Conservation (phyloP, 306 rosid genomes). For the Echinosophora koreensis region DNA sequence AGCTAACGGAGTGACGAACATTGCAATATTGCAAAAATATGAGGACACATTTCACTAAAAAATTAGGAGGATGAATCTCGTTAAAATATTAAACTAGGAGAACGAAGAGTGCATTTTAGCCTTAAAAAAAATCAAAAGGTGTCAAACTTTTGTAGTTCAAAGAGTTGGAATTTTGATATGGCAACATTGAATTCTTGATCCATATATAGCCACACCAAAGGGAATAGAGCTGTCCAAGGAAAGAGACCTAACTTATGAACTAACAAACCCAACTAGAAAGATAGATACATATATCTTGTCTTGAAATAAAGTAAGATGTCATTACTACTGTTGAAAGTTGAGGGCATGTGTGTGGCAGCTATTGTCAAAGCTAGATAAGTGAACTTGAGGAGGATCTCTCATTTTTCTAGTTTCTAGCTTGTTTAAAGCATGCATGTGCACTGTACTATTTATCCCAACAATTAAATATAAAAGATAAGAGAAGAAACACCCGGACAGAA, state of each 20-base stretch:
- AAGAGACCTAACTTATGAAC: slow-evolving; percentile 23
- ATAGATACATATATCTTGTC: background rate
- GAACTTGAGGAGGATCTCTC: slow-evolving; percentile 50
- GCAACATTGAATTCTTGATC: slow-evolving; percentile 29
- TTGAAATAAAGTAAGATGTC: slow-evolving; percentile 42
- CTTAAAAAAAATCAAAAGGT: no score
- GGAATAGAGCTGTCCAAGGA: slow-evolving; percentile 30
- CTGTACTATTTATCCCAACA: slow-evolving; percentile 52
- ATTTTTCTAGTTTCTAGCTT: slow-evolving; percentile 51
- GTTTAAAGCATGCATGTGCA: slow-evolving; percentile 69
- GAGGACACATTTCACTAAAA: no score
- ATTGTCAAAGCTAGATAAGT: slow-evolving; percentile 48
- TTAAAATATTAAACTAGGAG: no score
- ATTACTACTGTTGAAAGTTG: slow-evolving; percentile 41
- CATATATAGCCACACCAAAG: background rate
- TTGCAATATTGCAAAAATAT: no score
- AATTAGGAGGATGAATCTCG: no score
- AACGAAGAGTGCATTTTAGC: no score
- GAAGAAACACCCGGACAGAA: slow-evolving; percentile 35
- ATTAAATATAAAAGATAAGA: slow-evolving; percentile 37
- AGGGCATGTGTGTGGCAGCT: slow-evolving; percentile 66
- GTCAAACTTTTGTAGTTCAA: no score
- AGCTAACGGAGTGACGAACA: no score
- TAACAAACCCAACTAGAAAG: slow-evolving; percentile 25
- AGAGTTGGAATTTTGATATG: background rate